Percentiles rank a stretch among this genome's conserved stretches.
phyloP scores from a whole-genome alignment of 306 rosid species.

The Pueraria montana region DNA sequence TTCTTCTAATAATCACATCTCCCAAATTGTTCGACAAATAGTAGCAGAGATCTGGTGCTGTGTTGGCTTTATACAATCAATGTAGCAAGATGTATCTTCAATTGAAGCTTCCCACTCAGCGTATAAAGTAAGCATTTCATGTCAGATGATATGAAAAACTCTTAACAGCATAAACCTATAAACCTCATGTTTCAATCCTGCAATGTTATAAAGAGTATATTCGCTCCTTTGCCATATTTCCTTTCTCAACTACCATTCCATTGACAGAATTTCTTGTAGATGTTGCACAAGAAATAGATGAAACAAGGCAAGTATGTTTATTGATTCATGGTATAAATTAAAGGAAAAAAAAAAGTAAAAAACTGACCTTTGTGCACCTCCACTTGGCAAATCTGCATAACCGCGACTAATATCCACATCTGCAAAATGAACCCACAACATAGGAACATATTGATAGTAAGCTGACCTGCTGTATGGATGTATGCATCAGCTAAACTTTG shows the following conservation, averaged over 20 bases:
- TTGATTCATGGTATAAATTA: slow-evolving; percentile 19
- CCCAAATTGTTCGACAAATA: slow-evolving; percentile 30
- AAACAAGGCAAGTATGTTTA: not conserved
- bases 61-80: slow-evolving; percentile 29
- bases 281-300: slow-evolving; percentile 24
- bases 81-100: slow-evolving; percentile 4
- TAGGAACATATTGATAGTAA: slow-evolving; percentile 23
- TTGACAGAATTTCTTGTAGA: not conserved
- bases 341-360: not conserved
- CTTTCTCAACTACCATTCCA: slow-evolving; percentile 30
- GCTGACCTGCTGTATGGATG: not conserved
- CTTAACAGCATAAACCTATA: slow-evolving; percentile 34
- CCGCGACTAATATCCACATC: slow-evolving; percentile 51
- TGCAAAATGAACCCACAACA: slow-evolving; percentile 34
- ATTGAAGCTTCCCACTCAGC: slow-evolving; percentile 13
- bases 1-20: slow-evolving; percentile 33
- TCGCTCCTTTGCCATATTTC: slow-evolving; percentile 25
- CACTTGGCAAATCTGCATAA: slow-evolving; percentile 50
- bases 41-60: slow-evolving; percentile 20
- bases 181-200: slow-evolving; percentile 26
- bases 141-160: slow-evolving; percentile 15
- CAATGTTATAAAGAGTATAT: slow-evolving; percentile 6
- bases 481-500: not conserved
- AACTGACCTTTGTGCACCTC: slow-evolving; percentile 57
- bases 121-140: slow-evolving; percentile 14